phyloP scores from a whole-genome alignment of 1,139 yeast genomes.

The Candida frijolesensis region DNA sequence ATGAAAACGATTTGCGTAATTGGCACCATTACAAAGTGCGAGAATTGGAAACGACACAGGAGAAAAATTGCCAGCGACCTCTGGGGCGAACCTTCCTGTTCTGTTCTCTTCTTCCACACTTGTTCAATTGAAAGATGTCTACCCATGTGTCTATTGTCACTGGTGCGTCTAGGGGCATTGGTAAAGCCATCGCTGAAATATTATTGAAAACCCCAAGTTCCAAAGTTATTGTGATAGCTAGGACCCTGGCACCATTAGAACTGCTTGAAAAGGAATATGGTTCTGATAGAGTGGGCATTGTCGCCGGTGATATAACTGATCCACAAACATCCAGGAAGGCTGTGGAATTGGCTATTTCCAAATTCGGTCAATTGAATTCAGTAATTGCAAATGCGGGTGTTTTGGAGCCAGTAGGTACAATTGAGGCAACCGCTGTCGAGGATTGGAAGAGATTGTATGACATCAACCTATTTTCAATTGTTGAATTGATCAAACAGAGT shows the following conservation, averaged over 20 bases:
- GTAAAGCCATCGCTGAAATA: slow-evolving; percentile 64
- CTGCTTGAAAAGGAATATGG: slow-evolving; percentile 49
- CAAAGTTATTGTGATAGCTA: slow-evolving; percentile 71
- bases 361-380: slow-evolving; percentile 67
- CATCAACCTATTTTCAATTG: slow-evolving; percentile 77
- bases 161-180: slow-evolving; percentile 77
- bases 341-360: slow-evolving; percentile 47
- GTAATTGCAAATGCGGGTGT: slow-evolving; percentile 88
- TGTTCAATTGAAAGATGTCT: neutral
- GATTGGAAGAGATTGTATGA: slow-evolving; percentile 72
- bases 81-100: no score
- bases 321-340: slow-evolving; percentile 36
- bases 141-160: slow-evolving; percentile 46
- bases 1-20: no score
- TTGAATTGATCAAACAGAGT: slow-evolving; percentile 57
- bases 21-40: no score
- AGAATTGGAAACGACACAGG: no score
- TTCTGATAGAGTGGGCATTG: slow-evolving; percentile 49
- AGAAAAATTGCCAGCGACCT: no score
- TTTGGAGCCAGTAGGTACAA: slow-evolving; percentile 71
- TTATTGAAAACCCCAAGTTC: slow-evolving; percentile 44
- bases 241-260: slow-evolving; percentile 53
- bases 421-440: slow-evolving; percentile 50
- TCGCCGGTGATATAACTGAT: slow-evolving; percentile 71
- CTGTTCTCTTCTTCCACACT: neutral